phyloP scores from a whole-genome alignment of 2,329 filamentous ascomycete genomes.

The Bretziella fagacearum region DNA sequence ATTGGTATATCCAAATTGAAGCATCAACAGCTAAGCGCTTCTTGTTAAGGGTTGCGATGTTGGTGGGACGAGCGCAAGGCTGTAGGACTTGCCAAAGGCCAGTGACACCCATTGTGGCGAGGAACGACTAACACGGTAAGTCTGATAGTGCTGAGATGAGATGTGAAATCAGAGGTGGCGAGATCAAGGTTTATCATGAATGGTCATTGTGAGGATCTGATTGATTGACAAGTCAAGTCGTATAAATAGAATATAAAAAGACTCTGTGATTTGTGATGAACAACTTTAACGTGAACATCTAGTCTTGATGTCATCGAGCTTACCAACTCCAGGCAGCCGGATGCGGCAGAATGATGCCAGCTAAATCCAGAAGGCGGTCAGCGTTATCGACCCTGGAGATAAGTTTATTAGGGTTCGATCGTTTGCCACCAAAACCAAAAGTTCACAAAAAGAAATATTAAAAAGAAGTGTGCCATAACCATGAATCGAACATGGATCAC shows the following conservation, averaged over 20 bases:
- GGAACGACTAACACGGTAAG: constrained; percentile 6
- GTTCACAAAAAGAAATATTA: background rate
- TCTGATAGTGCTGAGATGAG: background rate
- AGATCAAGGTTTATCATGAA: too few relatives aligned
- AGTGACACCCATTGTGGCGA: constrained; percentile 81
- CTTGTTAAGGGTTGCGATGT: constrained; percentile 87
- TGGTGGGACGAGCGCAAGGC: constrained; percentile 87
- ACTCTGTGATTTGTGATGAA: too few relatives aligned
- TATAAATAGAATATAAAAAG: too few relatives aligned
- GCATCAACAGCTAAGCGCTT: constrained; percentile 95
- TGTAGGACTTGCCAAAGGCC: constrained; percentile 94
- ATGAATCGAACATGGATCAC: constrained; percentile 15
- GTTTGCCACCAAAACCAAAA: too few relatives aligned
- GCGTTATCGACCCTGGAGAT: background rate
- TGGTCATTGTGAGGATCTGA: too few relatives aligned
- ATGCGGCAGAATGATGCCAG: background rate
- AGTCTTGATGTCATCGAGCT: too few relatives aligned
- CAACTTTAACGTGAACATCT: too few relatives aligned
- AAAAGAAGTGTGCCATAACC: constrained; percentile 13
- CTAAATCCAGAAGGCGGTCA: background rate
- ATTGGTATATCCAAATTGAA: constrained; percentile 99
- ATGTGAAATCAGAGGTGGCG: too few relatives aligned
- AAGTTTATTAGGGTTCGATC: too few relatives aligned
- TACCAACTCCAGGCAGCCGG: background rate
- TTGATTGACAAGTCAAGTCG: too few relatives aligned